phyloP scores from a whole-genome alignment of 1,139 yeast genomes.

The Pichia sp. region DNA sequence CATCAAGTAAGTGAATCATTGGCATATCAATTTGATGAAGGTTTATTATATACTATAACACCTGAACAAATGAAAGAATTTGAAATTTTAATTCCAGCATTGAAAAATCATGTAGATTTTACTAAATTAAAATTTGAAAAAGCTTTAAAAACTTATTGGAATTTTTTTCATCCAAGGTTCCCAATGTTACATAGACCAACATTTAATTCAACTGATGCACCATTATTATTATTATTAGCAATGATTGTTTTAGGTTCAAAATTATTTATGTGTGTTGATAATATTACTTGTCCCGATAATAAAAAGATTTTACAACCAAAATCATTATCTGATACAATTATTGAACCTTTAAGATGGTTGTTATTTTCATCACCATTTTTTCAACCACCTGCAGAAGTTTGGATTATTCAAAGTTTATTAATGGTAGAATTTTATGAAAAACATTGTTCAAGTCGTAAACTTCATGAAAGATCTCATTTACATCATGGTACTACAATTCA shows the following conservation, averaged over 20 bases:
- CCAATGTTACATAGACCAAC: constrained; percentile 47
- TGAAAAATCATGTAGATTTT: constrained; percentile 27
- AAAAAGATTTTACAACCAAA: constrained; percentile 23
- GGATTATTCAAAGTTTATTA: constrained; percentile 49
- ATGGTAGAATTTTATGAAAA: constrained; percentile 48
- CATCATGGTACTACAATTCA: constrained; percentile 58
- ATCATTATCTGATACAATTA: constrained; percentile 33
- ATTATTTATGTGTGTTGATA: constrained; percentile 27
- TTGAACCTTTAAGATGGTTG: constrained; percentile 42
- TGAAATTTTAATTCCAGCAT: constrained; percentile 23
- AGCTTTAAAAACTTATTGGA: constrained; percentile 39
- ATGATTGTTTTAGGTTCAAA: constrained; percentile 43
- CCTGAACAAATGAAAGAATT: constrained; percentile 21
- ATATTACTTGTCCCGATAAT: constrained; percentile 21
- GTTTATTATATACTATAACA: constrained; percentile 13
- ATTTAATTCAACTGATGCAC: constrained; percentile 37
- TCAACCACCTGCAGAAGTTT: constrained; percentile 43
- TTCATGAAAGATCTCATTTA: constrained; percentile 53
- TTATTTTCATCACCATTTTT: constrained; percentile 46
- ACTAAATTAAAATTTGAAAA: constrained; percentile 26
- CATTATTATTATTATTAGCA: constrained; percentile 39
- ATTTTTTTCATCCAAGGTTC: constrained; percentile 45
- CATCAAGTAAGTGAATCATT: constrained; percentile 7
- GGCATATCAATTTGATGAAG: constrained; percentile 9
- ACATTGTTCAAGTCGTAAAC: constrained; percentile 38